Evolutionary conservation across 106 monocot genomes (phyloP), one percentile per base, ranked within the genome.

Genomic region (Xerophyta viscosa): DNA sequence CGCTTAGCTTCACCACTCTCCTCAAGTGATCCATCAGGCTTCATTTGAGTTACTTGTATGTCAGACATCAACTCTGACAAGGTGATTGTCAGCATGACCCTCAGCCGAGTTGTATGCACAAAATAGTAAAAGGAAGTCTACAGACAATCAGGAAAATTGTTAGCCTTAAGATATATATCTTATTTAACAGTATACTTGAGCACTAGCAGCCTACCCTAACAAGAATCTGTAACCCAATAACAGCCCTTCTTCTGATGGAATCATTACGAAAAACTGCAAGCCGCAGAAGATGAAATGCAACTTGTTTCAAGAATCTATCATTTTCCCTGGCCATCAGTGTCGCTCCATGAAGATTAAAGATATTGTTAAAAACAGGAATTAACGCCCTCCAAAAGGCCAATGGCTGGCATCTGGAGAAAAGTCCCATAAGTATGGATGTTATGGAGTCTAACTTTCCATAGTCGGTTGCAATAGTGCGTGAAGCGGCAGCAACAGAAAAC

Each of bases 11-110:
- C 98, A 24, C 98, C 98, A 71, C 86, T 90, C 68, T 98, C 98
- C 60, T 98, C 98, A 59, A 90, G 76, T 47, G 90, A 82, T 37
- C 90, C 90, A 75, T 98, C 90, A 74, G 90, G 74, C 43, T 66
- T 89, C 90, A 98, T 98, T 45, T 86, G 90, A 62, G 90, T 83
- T 20, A 98, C 98, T 86, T 98, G 98, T 46, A 98, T 74, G 58
- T 98, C 98, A 58, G 90, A 98, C 90, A 98, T 86, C 63, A 98
- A 60, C 43, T 98, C 98, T 22, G 98, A 98, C 60, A 90, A 67
- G 25, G 98, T 98, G 44, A 98, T 98, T 69, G 86, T 83, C 60
- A 98, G 69, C 98, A 98, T 98, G 24, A 80, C 90, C 66, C 86
- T 79, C 54, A 98, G 64, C 45, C 90, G 46, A 63, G 86, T 82